Evolutionary conservation across 768 basidiomycete genomes (phyloP).

Genomic region (Boletus subparvulus): DNA sequence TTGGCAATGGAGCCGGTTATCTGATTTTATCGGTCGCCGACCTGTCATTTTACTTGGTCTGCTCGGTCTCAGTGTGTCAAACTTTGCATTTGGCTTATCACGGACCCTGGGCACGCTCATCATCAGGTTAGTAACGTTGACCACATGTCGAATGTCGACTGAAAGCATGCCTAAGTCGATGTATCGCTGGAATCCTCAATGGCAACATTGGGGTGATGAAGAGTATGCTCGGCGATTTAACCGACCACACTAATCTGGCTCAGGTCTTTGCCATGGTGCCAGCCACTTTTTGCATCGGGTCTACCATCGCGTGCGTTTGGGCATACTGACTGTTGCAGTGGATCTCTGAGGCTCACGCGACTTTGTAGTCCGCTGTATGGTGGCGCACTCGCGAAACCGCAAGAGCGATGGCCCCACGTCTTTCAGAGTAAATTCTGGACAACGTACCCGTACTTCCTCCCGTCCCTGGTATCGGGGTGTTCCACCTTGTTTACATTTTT

Average conservation of each 20-base stretch:
- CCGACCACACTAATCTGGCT: slow-evolving; percentile 39
- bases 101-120: slow-evolving; percentile 53
- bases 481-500: no score
- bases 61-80: slow-evolving; percentile 50
- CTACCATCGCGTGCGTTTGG: slow-evolving; percentile 4
- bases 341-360: background rate
- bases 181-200: slow-evolving; percentile 36
- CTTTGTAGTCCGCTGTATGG: slow-evolving; percentile 48
- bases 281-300: background rate
- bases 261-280: slow-evolving; percentile 32
- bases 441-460: background rate
- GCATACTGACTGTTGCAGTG: background rate
- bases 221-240: slow-evolving; percentile 65
- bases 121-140: slow-evolving; percentile 41
- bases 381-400: slow-evolving; percentile 53
- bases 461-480: no score
- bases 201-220: slow-evolving; percentile 61
- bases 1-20: slow-evolving; percentile 63
- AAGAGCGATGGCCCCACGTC: slow-evolving; percentile 49
- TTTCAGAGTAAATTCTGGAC: slow-evolving; percentile 38
- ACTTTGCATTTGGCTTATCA: slow-evolving; percentile 62
- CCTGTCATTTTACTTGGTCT: slow-evolving; percentile 59
- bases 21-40: slow-evolving; percentile 59
- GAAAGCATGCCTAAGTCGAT: slow-evolving; percentile 25
- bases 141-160: background rate